These are phyloP conservation scores for Vaccinium darrowii DNA, from an alignment of 148 eudicot genomes.

Conservation along the genomic window DNA sequence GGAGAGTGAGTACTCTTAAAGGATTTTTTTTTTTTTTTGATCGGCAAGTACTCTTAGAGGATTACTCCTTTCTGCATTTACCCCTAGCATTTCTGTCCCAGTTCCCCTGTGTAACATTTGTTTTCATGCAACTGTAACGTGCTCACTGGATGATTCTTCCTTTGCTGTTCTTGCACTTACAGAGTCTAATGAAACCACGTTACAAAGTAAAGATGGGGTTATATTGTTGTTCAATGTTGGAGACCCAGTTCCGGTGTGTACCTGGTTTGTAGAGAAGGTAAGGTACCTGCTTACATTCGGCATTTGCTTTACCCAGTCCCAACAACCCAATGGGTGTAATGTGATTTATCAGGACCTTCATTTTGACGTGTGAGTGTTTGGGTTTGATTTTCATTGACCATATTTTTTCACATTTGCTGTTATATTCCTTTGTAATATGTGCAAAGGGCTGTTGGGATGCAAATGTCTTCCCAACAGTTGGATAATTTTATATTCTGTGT, in stretches of 20 bases:
- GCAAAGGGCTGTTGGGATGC: background rate
- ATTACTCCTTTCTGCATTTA: background rate
- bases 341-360: background rate
- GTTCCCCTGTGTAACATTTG: background rate
- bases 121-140: conserved; percentile 68
- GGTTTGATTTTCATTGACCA: background rate
- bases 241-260: conserved; percentile 59
- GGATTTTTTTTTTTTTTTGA: too few species aligned
- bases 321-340: background rate
- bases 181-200: conserved; percentile 26
- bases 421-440: background rate
- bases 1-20: background rate
- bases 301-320: background rate
- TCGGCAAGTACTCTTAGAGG: background rate
- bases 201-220: conserved; percentile 41
- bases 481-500: background rate
- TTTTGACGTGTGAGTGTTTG: background rate
- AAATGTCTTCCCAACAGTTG: background rate
- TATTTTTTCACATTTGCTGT: too few species aligned
- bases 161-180: conserved; percentile 67
- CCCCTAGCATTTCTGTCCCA: background rate
- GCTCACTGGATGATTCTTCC: conserved; percentile 46
- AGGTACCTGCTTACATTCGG: conserved; percentile 3
- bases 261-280: conserved; percentile 75
- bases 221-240: conserved; percentile 62